Evolutionary conservation across 352 stramenopile species (phyloP).

Genomic region (Globisporangium takayamanum): DNA sequence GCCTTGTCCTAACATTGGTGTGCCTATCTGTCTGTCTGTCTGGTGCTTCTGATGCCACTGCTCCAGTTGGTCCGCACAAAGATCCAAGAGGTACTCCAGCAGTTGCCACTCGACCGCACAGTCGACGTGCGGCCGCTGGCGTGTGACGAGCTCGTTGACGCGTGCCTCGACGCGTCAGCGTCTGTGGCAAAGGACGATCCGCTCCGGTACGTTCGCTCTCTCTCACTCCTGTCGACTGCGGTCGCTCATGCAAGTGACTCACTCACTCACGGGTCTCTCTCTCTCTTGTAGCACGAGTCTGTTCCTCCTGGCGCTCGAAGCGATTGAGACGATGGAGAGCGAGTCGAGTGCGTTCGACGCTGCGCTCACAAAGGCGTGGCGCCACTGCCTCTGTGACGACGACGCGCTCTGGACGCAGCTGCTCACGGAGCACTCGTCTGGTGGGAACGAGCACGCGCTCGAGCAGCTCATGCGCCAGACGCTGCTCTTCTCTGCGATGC

Average conservation of each 20-base stretch:
- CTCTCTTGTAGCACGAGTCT: conserved; percentile 38
- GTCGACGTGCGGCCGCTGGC: conserved; percentile 34
- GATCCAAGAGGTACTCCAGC: conserved; percentile 57
- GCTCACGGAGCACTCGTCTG: conserved; percentile 37
- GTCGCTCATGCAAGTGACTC: too few relatives aligned
- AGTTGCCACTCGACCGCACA: conserved; percentile 37
- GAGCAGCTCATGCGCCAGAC: conserved; percentile 63
- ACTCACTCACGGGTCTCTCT: not conserved
- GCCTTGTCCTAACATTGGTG: not conserved
- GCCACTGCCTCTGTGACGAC: conserved; percentile 48
- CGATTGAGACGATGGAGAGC: conserved; percentile 44
- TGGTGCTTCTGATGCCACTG: conserved; percentile 12
- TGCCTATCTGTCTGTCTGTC: not conserved
- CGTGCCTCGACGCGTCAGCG: conserved; percentile 39
- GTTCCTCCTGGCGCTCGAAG: conserved; percentile 65
- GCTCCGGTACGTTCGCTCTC: conserved; percentile 28
- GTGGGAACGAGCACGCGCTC: conserved; percentile 56
- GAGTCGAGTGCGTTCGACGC: conserved; percentile 40
- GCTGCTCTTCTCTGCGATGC: conserved; percentile 60
- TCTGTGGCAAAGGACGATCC: conserved; percentile 41
- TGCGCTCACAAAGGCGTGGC: conserved; percentile 43
- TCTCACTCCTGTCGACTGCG: not conserved
- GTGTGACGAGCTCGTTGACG: conserved; percentile 35
- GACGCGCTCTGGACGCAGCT: conserved; percentile 50
- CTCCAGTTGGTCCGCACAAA: conserved; percentile 29